Evolutionary conservation across 2,329 filamentous ascomycete genomes (phyloP), one percentile per base, ranked within the genome.

Genomic region (Conoideocrella luteorostrata): DNA sequence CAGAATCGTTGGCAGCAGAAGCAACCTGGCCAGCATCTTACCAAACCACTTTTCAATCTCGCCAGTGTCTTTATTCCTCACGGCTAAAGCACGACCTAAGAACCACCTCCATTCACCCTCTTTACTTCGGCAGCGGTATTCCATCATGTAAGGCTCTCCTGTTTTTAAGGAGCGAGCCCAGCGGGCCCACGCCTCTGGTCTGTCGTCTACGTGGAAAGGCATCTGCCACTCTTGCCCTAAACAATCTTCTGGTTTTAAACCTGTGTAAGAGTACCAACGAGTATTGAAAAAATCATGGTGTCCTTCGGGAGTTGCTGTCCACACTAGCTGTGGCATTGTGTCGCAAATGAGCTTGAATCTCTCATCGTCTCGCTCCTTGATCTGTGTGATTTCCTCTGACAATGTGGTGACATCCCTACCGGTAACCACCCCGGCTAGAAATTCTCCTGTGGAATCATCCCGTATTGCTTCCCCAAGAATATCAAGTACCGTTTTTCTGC

Each of bases 201-300:
- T 69, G 50, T 90, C 86, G 22, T 89, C 85, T 0, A 77, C 76
- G 52, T 89, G 85, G 50, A 88, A 84, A 1, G 79, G 72, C 3
- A 70, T 64, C 53, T 70, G 66, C 82, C 84, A 88, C 2, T 74
- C 75, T 23, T 69, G 56, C 1, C 84, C 84, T 3, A 84, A 52
- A 21, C 79, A 85, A 9, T 81, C 68, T 35, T 84, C 77, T 9
- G 72, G 68, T 0, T 71, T 73, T 20, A 88, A 62, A 0, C 86
- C 84, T 0, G 86, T 90, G 53, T 86, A 90, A n/a, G 78, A 75
- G 55, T 86, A 87, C 84, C 86, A 91, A n/a, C 82, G 70, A 37
- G 78, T 76, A 46, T 84, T 86, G 61, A 83, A 90, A 63, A 87
- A 90, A 53, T 90, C 85, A 51, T 79, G 73, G 21, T 67, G 53